Percentiles rank a stretch among this genome's conserved stretches.
These are phyloP conservation scores for Cryptococcus depauperatus DNA, from an alignment of 1,284 basidiomycete genomes.

Conservation along the genomic window DNA sequence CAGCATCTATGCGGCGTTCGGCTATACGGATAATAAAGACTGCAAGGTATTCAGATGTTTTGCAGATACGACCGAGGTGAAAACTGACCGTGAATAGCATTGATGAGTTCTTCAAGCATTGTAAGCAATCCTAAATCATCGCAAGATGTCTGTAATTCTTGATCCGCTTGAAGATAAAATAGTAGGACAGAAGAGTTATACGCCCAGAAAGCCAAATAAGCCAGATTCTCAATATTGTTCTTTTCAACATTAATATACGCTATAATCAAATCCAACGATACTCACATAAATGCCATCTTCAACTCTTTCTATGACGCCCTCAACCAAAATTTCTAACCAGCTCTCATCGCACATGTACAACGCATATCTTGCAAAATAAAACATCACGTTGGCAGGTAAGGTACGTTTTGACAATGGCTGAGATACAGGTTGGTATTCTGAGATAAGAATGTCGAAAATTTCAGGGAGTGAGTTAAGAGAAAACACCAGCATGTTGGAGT, in stretches of 20 bases:
- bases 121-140: constrained; percentile 62
- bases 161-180: constrained; percentile 80
- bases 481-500: constrained; percentile 67
- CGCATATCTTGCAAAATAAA: constrained; percentile 79
- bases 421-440: constrained; percentile 53
- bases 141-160: constrained; percentile 62
- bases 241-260: constrained; percentile 34
- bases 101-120: constrained; percentile 63
- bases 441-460: constrained; percentile 73
- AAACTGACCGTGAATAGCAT: constrained; percentile 77
- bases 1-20: constrained; percentile 76
- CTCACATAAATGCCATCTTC: constrained; percentile 86
- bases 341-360: constrained; percentile 72
- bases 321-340: constrained; percentile 85
- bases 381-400: constrained; percentile 73
- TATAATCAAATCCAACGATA: constrained; percentile 13
- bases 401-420: constrained; percentile 54
- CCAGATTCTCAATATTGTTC: constrained; percentile 74
- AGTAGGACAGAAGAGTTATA: constrained; percentile 84
- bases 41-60: constrained; percentile 34
- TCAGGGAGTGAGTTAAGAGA: constrained; percentile 65
- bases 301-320: constrained; percentile 82
- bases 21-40: constrained; percentile 92
- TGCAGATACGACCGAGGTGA: not conserved
- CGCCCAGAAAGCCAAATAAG: constrained; percentile 85